Evolutionary conservation across 2,329 filamentous ascomycete genomes (phyloP).

Genomic region (Phyllosticta ampelicida): DNA sequence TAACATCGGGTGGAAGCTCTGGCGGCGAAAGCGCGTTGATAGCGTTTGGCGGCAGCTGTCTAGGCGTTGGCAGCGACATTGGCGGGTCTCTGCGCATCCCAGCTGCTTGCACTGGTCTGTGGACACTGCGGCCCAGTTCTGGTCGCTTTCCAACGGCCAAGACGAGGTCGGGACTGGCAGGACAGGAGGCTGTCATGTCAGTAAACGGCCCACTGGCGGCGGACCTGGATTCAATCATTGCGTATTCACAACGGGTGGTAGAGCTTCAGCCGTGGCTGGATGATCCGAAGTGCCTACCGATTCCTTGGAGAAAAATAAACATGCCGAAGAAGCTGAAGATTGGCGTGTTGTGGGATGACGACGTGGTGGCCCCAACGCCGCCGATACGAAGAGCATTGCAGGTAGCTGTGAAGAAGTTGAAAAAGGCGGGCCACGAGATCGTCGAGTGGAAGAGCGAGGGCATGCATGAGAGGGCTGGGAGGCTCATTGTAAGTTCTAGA

Average conservation of each 20-base stretch:
- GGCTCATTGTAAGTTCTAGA: conserved; percentile 1
- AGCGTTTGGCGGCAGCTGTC: conserved; percentile 44
- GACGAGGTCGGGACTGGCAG: conserved; percentile 47
- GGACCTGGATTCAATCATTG: conserved; percentile 40
- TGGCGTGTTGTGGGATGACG: conserved; percentile 31
- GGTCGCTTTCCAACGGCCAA: conserved; percentile 50
- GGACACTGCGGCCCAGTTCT: conserved; percentile 45
- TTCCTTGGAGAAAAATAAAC: conserved; percentile 41
- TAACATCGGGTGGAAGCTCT: conserved; percentile 54
- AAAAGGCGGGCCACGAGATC: conserved; percentile 42
- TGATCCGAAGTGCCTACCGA: conserved; percentile 43
- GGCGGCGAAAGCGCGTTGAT: conserved; percentile 58
- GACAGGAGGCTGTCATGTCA: conserved; percentile 53
- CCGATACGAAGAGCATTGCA: conserved; percentile 41
- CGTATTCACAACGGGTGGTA: conserved; percentile 33
- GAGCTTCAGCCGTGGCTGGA: conserved; percentile 39
- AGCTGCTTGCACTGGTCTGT: conserved; percentile 49
- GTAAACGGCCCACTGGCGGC: conserved; percentile 54
- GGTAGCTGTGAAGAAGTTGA: conserved; percentile 43
- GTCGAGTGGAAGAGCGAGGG: conserved; percentile 39
- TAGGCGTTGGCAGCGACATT: conserved; percentile 57
- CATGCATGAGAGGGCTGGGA: conserved; percentile 4
- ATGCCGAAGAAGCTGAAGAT: conserved; percentile 43
- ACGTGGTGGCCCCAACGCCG: conserved; percentile 24
- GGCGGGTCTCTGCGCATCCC: conserved; percentile 46